Evolutionary conservation across 1,139 yeast species (phyloP).

Genomic region (Yamadazyma epiphylla): DNA sequence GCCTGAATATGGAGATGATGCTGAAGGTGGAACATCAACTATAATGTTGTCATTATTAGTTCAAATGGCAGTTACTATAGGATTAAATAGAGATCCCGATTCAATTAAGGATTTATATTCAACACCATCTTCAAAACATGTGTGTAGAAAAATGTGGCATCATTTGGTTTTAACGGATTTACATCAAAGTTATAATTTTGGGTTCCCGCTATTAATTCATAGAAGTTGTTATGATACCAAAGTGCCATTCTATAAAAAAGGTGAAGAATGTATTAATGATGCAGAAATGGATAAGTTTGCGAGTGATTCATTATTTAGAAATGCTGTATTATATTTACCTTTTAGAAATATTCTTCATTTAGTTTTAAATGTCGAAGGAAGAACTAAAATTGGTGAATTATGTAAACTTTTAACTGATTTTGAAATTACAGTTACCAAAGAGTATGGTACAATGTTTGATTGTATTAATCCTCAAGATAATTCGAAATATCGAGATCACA

Average conservation of each 20-base stretch:
- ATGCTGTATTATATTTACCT: constrained; percentile 4
- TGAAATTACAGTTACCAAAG: constrained; percentile 15
- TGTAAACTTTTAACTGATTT: constrained; percentile 18
- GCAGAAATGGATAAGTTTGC: constrained; percentile 19
- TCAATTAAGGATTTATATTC: constrained; percentile 28
- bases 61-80: constrained; percentile 43
- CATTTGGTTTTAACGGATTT: constrained; percentile 29
- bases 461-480: constrained; percentile 18
- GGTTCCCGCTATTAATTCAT: constrained; percentile 22
- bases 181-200: constrained; percentile 25
- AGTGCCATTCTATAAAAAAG: constrained; percentile 21
- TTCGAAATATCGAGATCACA: constrained; percentile 13
- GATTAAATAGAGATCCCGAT: constrained; percentile 43
- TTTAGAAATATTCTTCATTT: constrained; percentile 12
- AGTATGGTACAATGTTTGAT: constrained; percentile 19
- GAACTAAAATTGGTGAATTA: constrained; percentile 20
- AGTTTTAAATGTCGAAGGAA: constrained; percentile 20
- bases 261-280: constrained; percentile 20
- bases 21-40: constrained; percentile 43
- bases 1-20: constrained; percentile 52
- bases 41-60: constrained; percentile 33
- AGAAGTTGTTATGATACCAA: constrained; percentile 23
- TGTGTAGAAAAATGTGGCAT: constrained; percentile 54
- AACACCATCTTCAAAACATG: not conserved
- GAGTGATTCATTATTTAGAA: constrained; percentile 12